Evolutionary conservation across 768 basidiomycete genomes (phyloP).

Genomic region (Rhizopogon vesiculosus): DNA sequence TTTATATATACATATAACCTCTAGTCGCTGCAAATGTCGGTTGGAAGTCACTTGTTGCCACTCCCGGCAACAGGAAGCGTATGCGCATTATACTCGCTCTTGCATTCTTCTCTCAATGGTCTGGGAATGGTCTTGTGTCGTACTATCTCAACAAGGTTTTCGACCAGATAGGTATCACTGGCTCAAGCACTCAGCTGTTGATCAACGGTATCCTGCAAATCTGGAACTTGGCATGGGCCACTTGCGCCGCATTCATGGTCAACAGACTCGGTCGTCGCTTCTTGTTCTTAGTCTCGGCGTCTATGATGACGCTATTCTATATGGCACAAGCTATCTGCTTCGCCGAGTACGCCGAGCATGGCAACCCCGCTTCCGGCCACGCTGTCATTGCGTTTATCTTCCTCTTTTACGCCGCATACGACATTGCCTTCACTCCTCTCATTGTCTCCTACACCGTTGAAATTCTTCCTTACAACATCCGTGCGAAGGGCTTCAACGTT

Average conservation of each 20-base stretch:
- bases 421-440: conserved; percentile 82
- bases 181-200: conserved; percentile 60
- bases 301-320: conserved; percentile 65
- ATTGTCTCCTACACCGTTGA: conserved; percentile 87
- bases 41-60: conserved; percentile 65
- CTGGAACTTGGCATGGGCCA: conserved; percentile 69
- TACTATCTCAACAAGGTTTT: conserved; percentile 80
- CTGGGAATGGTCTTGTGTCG: conserved; percentile 79
- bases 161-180: conserved; percentile 59
- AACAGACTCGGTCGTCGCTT: conserved; percentile 67
- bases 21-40: conserved; percentile 53
- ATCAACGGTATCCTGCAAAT: conserved; percentile 85
- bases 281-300: conserved; percentile 58
- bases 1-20: not conserved
- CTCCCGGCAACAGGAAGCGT: conserved; percentile 69
- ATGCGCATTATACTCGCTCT: conserved; percentile 73
- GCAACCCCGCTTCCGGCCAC: conserved; percentile 45
- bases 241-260: conserved; percentile 52
- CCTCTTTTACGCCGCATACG: conserved; percentile 75
- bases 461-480: conserved; percentile 77
- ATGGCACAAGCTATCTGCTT: conserved; percentile 65
- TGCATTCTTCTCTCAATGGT: conserved; percentile 86
- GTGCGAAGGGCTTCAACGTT: conserved; percentile 82
- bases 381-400: conserved; percentile 83
- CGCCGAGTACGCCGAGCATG: conserved; percentile 45